Conservation (phyloP, 2,329 filamentous ascomycete genomes). For the Ascochyta lentis region DNA sequence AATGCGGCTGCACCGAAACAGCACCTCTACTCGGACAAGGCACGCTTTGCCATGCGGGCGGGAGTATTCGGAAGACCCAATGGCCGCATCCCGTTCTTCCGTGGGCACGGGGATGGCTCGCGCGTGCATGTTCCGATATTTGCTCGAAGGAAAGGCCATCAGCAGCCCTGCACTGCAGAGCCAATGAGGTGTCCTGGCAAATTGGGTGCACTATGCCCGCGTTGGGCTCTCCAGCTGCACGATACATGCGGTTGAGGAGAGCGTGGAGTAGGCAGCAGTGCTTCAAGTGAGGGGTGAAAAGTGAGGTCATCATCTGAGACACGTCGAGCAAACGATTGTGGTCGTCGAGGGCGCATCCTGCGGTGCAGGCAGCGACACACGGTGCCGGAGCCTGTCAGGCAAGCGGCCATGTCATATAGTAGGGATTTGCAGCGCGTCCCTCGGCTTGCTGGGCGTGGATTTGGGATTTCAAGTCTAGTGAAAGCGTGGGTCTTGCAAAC, state of each 20-base stretch:
- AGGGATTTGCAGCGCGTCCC: conserved; percentile 23
- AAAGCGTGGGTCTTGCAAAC: conserved; percentile 12
- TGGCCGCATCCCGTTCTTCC: conserved; percentile 32
- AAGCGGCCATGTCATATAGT: conserved; percentile 16
- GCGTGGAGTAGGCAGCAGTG: conserved; percentile 17
- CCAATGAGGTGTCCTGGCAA: conserved; percentile 16
- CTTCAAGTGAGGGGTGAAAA: conserved; percentile 18
- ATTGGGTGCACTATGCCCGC: conserved; percentile 8
- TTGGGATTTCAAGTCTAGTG: conserved; percentile 1
- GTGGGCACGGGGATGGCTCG: conserved; percentile 24
- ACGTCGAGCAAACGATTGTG: conserved; percentile 6
- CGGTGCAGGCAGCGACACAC: conserved; percentile 7
- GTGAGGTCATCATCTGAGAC: conserved; percentile 16
- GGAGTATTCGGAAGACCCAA: conserved; percentile 27
- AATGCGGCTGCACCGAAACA: conserved; percentile 9
- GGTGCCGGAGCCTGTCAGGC: conserved; percentile 7
- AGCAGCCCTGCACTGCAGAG: conserved; percentile 20
- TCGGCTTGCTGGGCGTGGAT: conserved; percentile 23
- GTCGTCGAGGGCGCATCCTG: conserved; percentile 1
- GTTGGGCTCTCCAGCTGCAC: conserved; percentile 17
- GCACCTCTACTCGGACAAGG: conserved; percentile 8
- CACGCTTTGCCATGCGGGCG: conserved; percentile 18
- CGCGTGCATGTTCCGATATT: conserved; percentile 23
- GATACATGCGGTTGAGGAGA: conserved; percentile 16
- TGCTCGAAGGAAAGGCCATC: conserved; percentile 20